Evolutionary conservation across 2,329 filamentous ascomycete species (phyloP).

Genomic region (Paracamarosporium sp.): DNA sequence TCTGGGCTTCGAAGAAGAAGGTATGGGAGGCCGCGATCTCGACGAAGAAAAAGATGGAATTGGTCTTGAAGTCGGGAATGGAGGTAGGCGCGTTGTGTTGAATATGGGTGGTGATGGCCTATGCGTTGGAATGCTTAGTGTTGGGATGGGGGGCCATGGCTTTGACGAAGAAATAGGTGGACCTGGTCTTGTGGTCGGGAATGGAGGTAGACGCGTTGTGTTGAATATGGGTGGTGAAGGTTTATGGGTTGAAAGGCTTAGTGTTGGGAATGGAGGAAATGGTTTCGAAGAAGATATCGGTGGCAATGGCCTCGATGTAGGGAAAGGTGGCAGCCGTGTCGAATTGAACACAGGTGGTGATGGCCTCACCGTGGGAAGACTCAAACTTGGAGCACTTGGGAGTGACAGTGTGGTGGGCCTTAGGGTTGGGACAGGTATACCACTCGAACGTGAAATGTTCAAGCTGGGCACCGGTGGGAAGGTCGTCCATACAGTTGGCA

Average conservation of each 20-base stretch:
- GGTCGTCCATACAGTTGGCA: background rate
- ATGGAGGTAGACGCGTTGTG: background rate
- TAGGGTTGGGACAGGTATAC: background rate
- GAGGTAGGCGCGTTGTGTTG: background rate
- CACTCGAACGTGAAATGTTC: background rate
- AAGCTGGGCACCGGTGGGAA: background rate
- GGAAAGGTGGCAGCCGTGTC: background rate
- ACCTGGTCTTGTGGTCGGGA: background rate
- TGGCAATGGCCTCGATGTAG: background rate
- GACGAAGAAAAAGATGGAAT: background rate
- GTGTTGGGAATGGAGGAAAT: background rate
- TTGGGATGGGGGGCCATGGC: background rate
- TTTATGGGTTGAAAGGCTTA: background rate
- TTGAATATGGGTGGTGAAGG: background rate
- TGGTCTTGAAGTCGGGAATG: background rate
- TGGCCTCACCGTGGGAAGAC: background rate
- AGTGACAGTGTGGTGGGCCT: background rate
- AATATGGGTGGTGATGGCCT: background rate
- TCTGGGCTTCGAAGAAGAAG: background rate
- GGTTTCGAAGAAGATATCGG: background rate
- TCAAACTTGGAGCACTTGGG: background rate
- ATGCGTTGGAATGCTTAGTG: background rate
- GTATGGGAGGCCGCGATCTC: background rate
- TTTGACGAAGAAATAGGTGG: background rate
- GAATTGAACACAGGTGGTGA: background rate